Percentiles rank a stretch among this genome's conserved stretches.
phyloP scores from a whole-genome alignment of 805 yeast genomes.

The Metschnikowia arizonensis region DNA sequence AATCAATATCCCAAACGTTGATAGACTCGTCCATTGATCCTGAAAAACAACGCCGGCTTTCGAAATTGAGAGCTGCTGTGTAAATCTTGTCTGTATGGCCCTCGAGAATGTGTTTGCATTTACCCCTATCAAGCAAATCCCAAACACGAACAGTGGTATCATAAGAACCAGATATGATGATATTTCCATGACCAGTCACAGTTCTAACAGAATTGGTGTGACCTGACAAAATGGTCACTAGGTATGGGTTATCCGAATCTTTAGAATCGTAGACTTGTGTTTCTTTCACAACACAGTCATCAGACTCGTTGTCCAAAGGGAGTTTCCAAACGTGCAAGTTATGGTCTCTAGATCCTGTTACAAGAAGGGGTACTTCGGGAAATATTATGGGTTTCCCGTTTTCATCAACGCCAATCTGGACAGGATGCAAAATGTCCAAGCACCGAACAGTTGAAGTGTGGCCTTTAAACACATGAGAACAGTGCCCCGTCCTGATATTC shows the following conservation, averaged over 20 bases:
- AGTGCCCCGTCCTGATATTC: constrained; percentile 79
- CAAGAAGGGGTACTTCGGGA: constrained; percentile 64
- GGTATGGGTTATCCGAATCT: constrained; percentile 27
- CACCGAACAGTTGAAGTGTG: constrained; percentile 93
- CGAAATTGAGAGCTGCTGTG: constrained; percentile 77
- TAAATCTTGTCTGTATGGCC: constrained; percentile 90
- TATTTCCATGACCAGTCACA: constrained; percentile 79
- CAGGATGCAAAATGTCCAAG: constrained; percentile 73
- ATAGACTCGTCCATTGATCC: constrained; percentile 90
- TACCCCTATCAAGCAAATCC: constrained; percentile 69
- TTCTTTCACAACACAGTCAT: constrained; percentile 33
- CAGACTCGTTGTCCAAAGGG: constrained; percentile 47
- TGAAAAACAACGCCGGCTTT: constrained; percentile 75
- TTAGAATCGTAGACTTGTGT: constrained; percentile 30
- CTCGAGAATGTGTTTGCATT: constrained; percentile 64
- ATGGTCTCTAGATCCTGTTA: constrained; percentile 45
- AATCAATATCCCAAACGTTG: constrained; percentile 81
- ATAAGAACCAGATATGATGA: constrained; percentile 84
- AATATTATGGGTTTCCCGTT: constrained; percentile 51
- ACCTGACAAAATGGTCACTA: constrained; percentile 28
- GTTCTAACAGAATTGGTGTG: constrained; percentile 82
- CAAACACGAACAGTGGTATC: constrained; percentile 89
- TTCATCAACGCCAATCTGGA: constrained; percentile 56
- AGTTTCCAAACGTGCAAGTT: constrained; percentile 47
- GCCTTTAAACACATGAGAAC: constrained; percentile 89